These are phyloP conservation scores for Pyrenochaeta sp. DNA, from an alignment of 2,329 filamentous ascomycete genomes.

Conservation along the genomic window DNA sequence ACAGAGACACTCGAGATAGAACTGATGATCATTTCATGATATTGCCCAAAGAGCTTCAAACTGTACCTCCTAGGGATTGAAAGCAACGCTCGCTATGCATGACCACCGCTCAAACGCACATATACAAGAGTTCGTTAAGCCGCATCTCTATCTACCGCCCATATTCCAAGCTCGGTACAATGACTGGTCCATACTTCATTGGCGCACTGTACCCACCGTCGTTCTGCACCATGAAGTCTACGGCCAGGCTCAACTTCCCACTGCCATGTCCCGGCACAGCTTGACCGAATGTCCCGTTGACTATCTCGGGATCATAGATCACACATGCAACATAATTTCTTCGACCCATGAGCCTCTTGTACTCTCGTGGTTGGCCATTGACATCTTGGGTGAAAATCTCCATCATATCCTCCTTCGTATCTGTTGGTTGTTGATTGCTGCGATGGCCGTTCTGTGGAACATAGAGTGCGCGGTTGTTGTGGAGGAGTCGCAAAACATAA, in stretches of 20 bases:
- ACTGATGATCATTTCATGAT: not conserved
- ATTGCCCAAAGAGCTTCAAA: not conserved
- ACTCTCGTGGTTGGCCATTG: conserved; percentile 80
- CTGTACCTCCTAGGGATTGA: conserved; percentile 2
- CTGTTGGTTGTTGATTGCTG: conserved; percentile 73
- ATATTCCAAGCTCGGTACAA: conserved; percentile 76
- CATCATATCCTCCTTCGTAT: conserved; percentile 99
- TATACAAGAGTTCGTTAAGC: conserved; percentile 2
- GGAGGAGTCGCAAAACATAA: conserved; percentile 93
- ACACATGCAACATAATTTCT: conserved; percentile 93
- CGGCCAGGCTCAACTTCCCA: conserved; percentile 78
- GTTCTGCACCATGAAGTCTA: conserved; percentile 96
- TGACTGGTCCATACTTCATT: conserved; percentile 96
- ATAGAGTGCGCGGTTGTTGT: conserved; percentile 92
- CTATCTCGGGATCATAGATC: conserved; percentile 88
- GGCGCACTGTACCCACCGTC: conserved; percentile 82
- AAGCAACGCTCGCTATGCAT: conserved; percentile 36
- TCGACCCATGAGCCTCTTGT: conserved; percentile 91
- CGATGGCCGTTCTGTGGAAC: conserved; percentile 86
- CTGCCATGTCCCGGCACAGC: conserved; percentile 50
- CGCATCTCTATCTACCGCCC: conserved; percentile 48
- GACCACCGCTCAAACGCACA: conserved; percentile 16
- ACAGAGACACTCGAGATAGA: not conserved
- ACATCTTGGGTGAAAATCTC: conserved; percentile 98
- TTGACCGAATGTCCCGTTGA: conserved; percentile 58